Percentiles rank a stretch among this genome's conserved stretches.
Conservation (phyloP, 345 rosid species). For the Rubroshorea leprosula region DNA sequence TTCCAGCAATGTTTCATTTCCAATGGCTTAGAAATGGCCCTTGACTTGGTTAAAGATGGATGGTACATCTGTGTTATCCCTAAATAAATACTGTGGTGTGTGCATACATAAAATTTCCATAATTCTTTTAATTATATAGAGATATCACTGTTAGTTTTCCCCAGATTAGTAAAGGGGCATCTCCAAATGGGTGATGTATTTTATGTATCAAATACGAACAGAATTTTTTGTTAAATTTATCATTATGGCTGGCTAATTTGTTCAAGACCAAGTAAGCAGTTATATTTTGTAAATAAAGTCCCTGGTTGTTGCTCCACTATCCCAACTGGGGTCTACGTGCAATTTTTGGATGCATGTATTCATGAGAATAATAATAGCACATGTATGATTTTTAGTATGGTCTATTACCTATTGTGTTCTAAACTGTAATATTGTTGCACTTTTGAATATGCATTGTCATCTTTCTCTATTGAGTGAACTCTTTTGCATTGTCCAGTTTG, state of each 20-base stretch:
- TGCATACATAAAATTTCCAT: too few species aligned
- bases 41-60: too few species aligned
- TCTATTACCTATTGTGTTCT: neutral
- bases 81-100: too few species aligned
- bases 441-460: neutral
- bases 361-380: too few species aligned
- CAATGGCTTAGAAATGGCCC: too few species aligned
- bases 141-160: too few species aligned
- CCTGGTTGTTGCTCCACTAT: neutral
- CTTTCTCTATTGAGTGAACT: neutral
- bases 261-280: neutral
- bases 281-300: neutral
- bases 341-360: too few species aligned
- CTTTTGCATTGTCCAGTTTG: constrained; percentile 36
- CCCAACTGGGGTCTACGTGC: too few species aligned
- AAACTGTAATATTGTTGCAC: neutral
- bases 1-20: too few species aligned
- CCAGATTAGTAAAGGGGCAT: neutral
- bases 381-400: neutral
- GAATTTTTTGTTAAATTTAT: neutral
- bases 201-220: neutral
- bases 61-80: too few species aligned
- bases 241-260: neutral
- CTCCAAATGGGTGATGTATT: neutral
- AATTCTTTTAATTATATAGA: too few species aligned